These are phyloP conservation scores for Prunus fruticosa DNA, from an alignment of 306 rosid genomes.

Conservation along the genomic window DNA sequence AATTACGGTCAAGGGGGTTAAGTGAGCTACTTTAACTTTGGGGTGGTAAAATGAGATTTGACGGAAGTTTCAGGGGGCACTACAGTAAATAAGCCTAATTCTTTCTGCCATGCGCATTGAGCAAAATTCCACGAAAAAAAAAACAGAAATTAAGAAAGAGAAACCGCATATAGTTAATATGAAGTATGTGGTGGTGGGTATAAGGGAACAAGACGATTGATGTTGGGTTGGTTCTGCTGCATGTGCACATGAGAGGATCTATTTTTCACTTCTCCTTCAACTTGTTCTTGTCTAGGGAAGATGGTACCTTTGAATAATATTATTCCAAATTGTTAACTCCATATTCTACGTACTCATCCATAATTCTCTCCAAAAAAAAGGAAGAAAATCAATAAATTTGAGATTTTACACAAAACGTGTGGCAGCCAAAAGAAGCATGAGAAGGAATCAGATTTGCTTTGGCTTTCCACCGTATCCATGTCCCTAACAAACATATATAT, in stretches of 20 bases:
- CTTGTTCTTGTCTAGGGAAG: constrained; percentile 33
- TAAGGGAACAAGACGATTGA: constrained; percentile 28
- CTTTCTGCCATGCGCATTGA: neutral
- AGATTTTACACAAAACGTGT: constrained; percentile 34
- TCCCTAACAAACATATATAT: neutral
- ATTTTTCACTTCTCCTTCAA: constrained; percentile 26
- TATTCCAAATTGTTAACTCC: constrained; percentile 14
- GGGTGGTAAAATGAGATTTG: too few relatives aligned
- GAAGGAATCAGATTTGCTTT: neutral
- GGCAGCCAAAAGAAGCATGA: constrained; percentile 18
- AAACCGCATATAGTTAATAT: neutral
- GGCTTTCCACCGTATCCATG: neutral
- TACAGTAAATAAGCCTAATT: too few relatives aligned
- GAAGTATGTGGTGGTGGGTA: constrained; percentile 6
- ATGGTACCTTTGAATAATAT: constrained; percentile 1
- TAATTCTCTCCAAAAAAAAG: constrained; percentile 13
- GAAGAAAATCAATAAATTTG: neutral
- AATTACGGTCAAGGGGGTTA: too few relatives aligned
- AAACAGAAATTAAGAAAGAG: neutral
- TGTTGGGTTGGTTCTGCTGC: constrained; percentile 8
- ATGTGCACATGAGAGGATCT: constrained; percentile 48
- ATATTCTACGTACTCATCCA: constrained; percentile 23
- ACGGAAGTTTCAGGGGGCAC: too few relatives aligned
- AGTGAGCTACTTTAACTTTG: too few relatives aligned
- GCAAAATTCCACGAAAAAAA: neutral